phyloP scores from a whole-genome alignment of 2,329 filamentous ascomycete genomes.

The Drechslerella coelobrocha region DNA sequence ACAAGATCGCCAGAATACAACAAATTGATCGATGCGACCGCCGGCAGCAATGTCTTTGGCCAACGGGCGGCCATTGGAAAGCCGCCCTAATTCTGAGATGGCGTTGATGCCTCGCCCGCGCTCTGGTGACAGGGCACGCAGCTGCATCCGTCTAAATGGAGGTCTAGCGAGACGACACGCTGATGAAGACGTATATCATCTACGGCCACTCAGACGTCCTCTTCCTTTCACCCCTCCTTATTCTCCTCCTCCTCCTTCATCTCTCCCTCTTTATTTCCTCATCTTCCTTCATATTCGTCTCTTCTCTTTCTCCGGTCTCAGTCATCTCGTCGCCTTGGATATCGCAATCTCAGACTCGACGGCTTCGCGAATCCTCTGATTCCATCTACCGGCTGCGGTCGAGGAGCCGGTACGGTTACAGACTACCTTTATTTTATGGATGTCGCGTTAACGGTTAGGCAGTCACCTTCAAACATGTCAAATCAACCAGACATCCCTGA shows the following conservation, averaged over 20 bases:
- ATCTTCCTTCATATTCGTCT: neutral
- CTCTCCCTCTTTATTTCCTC: neutral
- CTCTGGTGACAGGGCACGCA: too few species aligned
- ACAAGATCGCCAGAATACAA: neutral
- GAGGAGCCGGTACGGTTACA: neutral
- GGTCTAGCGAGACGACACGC: too few species aligned
- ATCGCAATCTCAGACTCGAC: neutral
- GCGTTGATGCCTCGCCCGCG: too few species aligned
- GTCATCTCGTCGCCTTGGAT: slow-evolving; percentile 4
- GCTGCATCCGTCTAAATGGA: too few species aligned
- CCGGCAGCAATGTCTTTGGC: neutral
- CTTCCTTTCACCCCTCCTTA: neutral
- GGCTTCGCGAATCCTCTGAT: neutral
- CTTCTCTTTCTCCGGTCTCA: neutral
- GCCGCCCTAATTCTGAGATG: neutral
- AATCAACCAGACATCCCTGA: neutral
- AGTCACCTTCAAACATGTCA: neutral
- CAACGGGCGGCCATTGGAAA: neutral
- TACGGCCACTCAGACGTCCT: neutral
- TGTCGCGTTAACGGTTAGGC: too few species aligned
- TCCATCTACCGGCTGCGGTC: neutral
- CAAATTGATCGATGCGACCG: neutral
- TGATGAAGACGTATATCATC: neutral
- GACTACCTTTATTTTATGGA: too few species aligned
- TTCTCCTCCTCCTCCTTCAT: neutral